These are phyloP conservation scores for Teunomyces lycoperdinae DNA, from an alignment of 805 yeast genomes.

Conservation along the genomic window DNA sequence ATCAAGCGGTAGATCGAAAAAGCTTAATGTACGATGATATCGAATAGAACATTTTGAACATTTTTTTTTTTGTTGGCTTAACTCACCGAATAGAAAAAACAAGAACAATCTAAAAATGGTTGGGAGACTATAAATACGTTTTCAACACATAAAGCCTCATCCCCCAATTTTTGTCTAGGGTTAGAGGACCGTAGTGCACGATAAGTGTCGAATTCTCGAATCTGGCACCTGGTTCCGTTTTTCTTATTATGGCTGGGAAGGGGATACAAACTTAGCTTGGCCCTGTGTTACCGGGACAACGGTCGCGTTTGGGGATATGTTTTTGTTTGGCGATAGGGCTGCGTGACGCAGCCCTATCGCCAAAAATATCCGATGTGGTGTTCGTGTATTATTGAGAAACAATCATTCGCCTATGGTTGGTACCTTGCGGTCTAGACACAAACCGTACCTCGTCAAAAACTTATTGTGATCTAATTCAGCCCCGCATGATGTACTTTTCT, in stretches of 20 bases:
- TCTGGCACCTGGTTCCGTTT: background rate
- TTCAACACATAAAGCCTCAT: no score
- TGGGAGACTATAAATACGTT: no score
- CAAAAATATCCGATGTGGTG: background rate
- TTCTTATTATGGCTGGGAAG: background rate
- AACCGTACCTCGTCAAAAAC: no score
- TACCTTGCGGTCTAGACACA: no score
- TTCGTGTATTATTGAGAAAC: background rate
- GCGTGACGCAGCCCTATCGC: background rate
- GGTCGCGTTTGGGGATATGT: background rate
- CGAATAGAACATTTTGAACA: background rate
- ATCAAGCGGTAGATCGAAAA: background rate
- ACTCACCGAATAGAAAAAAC: no score
- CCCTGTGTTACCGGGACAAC: background rate
- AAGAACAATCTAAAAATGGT: no score
- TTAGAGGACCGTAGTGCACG: background rate
- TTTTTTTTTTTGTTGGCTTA: no score
- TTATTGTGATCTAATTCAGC: no score
- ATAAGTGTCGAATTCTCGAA: background rate
- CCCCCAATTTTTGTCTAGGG: no score
- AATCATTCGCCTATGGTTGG: no score
- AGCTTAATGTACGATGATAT: background rate
- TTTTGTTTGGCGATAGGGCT: background rate
- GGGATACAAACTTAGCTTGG: background rate
- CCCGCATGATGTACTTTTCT: no score